Evolutionary conservation across 306 rosid species (phyloP).

Genomic region (Quercus suber): DNA sequence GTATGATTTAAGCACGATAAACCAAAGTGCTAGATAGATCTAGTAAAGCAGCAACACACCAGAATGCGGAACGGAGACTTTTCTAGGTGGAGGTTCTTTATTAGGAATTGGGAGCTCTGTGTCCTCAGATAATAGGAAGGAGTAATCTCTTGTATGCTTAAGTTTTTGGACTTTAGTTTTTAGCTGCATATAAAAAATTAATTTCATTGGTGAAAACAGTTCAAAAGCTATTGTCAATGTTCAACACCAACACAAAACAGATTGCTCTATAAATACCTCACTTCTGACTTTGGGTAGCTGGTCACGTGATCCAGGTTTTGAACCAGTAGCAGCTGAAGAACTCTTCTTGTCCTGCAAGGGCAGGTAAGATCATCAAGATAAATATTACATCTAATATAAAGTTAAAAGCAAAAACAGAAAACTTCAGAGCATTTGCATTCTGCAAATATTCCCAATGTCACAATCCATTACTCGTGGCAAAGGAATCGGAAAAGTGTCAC

Average conservation of each 20-base stretch:
- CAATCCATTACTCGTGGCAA: background rate
- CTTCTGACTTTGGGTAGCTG: conserved; percentile 42
- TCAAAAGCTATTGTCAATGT: background rate
- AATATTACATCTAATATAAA: conserved; percentile 10
- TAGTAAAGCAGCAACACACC: conserved; percentile 49
- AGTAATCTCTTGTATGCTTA: conserved; percentile 85
- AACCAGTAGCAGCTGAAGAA: conserved; percentile 38
- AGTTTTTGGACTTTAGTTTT: conserved; percentile 59
- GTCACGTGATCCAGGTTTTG: conserved; percentile 34
- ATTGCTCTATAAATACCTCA: conserved; percentile 51
- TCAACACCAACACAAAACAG: conserved; percentile 4
- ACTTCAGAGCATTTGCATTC: conserved; percentile 7
- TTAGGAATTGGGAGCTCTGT: conserved; percentile 63
- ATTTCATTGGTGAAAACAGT: conserved; percentile 10
- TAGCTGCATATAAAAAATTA: conserved; percentile 43
- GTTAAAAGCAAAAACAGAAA: conserved; percentile 1
- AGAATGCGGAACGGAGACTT: conserved; percentile 30
- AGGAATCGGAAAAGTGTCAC: background rate
- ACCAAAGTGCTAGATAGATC: conserved; percentile 7
- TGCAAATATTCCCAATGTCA: background rate
- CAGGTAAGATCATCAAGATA: conserved; percentile 29
- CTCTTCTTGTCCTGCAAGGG: conserved; percentile 54
- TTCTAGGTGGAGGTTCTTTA: conserved; percentile 44
- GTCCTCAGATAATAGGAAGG: conserved; percentile 79
- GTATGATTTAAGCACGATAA: conserved; percentile 31